Evolutionary conservation across 2,329 filamentous ascomycete species (phyloP).

Genomic region (Tolypocladium ophioglossoides): DNA sequence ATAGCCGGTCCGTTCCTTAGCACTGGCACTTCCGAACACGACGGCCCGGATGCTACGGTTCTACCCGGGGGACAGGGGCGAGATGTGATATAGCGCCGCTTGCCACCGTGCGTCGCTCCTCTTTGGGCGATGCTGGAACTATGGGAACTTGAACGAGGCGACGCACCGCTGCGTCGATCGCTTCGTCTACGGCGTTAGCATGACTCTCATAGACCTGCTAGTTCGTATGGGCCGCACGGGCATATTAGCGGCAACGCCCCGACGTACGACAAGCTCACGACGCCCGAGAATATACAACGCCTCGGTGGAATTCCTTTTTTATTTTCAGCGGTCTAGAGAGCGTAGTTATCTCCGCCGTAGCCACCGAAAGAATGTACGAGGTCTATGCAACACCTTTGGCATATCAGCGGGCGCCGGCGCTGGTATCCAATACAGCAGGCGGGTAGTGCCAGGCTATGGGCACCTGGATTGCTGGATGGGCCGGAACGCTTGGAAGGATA

Average conservation of each 20-base stretch:
- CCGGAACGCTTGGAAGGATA: constrained; percentile 45
- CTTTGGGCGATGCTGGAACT: constrained; percentile 53
- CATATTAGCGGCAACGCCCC: constrained; percentile 42
- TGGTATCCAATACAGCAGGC: constrained; percentile 34
- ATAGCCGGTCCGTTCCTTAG: constrained; percentile 45
- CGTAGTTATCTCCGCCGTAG: constrained; percentile 41
- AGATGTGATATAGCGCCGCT: constrained; percentile 50
- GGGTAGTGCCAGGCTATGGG: constrained; percentile 46
- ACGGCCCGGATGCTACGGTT: constrained; percentile 41
- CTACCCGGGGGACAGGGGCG: constrained; percentile 40
- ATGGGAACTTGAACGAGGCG: constrained; percentile 53
- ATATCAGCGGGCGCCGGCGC: constrained; percentile 13
- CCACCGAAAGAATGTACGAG: constrained; percentile 43
- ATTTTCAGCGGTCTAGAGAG: constrained; percentile 47
- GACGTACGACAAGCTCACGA: constrained; percentile 34
- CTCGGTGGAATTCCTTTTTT: constrained; percentile 44
- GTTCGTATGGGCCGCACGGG: constrained; percentile 44
- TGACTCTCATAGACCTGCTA: constrained; percentile 44
- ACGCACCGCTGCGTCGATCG: constrained; percentile 52
- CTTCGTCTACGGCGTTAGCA: constrained; percentile 53
- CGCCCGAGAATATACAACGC: constrained; percentile 35
- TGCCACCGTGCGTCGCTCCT: constrained; percentile 51
- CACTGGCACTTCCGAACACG: constrained; percentile 34
- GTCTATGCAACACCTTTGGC: constrained; percentile 41
- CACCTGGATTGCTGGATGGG: constrained; percentile 56